Percentiles rank a stretch among this genome's conserved stretches.
phyloP scores from a whole-genome alignment of 257 asterid species.

The Striga asiatica region DNA sequence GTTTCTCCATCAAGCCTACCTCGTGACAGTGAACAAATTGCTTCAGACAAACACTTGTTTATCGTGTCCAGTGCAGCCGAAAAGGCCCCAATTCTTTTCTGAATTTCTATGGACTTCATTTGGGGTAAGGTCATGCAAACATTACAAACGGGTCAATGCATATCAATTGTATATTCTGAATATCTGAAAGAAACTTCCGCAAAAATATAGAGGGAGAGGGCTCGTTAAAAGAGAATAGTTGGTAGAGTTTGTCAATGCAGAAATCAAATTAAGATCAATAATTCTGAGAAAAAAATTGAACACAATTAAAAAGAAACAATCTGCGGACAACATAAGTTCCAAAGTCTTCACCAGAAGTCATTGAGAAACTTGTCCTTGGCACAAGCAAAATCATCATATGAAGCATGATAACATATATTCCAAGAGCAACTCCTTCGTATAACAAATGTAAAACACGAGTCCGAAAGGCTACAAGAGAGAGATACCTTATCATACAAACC shows the following conservation, averaged over 20 bases:
- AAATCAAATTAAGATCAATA: slow-evolving; percentile 3
- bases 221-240: too few relatives aligned
- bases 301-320: background rate
- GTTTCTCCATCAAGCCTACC: slow-evolving; percentile 94
- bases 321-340: background rate
- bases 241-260: background rate
- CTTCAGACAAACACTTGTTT: slow-evolving; percentile 88
- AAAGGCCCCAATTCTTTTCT: slow-evolving; percentile 90
- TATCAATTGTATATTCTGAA: slow-evolving; percentile 7
- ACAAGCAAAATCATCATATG: slow-evolving; percentile 12
- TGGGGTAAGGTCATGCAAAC: slow-evolving; percentile 9
- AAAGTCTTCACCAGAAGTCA: background rate
- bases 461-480: slow-evolving; percentile 2
- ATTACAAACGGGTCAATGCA: slow-evolving; percentile 1
- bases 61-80: slow-evolving; percentile 77
- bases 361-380: background rate
- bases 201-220: background rate
- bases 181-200: background rate
- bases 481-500: slow-evolving; percentile 82
- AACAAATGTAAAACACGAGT: slow-evolving; percentile 1
- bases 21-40: slow-evolving; percentile 74
- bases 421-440: slow-evolving; percentile 2
- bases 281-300: slow-evolving; percentile 3
- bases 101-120: slow-evolving; percentile 72
- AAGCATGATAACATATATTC: slow-evolving; percentile 5